Evolutionary conservation across 331 rosid species (phyloP).

Genomic region (Malus hybrid): DNA sequence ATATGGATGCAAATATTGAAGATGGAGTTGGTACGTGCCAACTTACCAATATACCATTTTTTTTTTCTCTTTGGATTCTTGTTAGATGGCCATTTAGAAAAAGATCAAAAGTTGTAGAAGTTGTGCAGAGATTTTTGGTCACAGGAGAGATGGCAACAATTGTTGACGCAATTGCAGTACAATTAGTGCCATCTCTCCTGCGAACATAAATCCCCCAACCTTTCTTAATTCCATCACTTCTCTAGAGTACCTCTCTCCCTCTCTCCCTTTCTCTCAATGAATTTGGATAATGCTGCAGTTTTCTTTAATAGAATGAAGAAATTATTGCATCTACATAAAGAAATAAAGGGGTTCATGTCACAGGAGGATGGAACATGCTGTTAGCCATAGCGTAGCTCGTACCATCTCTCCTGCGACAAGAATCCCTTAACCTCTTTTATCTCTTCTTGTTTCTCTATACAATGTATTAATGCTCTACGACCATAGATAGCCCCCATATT

Average conservation of each 20-base stretch:
- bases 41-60: too few species aligned
- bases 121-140: not conserved
- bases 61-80: too few species aligned
- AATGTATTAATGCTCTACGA: not conserved
- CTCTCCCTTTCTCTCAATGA: not conserved
- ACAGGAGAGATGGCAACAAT: not conserved
- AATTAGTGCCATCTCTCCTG: not conserved
- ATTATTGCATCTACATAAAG: not conserved
- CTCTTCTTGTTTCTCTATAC: not conserved
- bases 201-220: not conserved
- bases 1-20: too few species aligned
- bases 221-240: not conserved
- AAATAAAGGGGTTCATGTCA: not conserved
- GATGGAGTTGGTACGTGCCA: too few species aligned
- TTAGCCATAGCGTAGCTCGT: not conserved
- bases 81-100: not conserved
- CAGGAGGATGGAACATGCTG: not conserved
- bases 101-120: not conserved
- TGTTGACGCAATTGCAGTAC: not conserved
- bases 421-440: not conserved
- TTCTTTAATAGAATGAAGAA: not conserved
- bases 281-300: not conserved
- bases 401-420: slow-evolving; percentile 25
- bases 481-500: not conserved
- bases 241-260: not conserved